Conservation (phyloP, 2,329 filamentous ascomycete genomes). For the Aspergillus sp. region DNA sequence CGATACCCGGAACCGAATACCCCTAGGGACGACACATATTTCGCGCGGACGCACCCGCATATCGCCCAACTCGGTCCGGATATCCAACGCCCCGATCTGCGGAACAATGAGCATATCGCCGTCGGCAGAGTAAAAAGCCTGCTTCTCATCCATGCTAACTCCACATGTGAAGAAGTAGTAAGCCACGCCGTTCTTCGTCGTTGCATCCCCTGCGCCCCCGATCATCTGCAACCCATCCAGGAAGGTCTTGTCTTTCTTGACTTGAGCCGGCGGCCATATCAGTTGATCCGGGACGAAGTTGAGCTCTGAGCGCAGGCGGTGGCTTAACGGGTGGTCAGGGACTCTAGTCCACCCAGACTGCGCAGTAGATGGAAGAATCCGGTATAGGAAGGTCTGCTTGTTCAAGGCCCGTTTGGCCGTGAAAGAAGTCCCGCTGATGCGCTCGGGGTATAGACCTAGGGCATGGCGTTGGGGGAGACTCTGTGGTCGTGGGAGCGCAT, state of each 20-base stretch:
- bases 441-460: slow-evolving; percentile 5
- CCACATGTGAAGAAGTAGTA: slow-evolving; percentile 8
- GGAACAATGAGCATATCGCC: slow-evolving; percentile 5
- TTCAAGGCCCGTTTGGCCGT: slow-evolving; percentile 6
- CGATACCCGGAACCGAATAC: slow-evolving; percentile 3
- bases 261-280: background rate
- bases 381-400: slow-evolving; percentile 7
- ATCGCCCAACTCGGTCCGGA: slow-evolving; percentile 4
- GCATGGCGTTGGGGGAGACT: slow-evolving; percentile 7
- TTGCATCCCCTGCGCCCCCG: slow-evolving; percentile 2
- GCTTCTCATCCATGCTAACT: slow-evolving; percentile 1
- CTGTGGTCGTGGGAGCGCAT: background rate
- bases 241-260: slow-evolving; percentile 3
- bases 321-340: slow-evolving; percentile 4
- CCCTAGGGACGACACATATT: slow-evolving; percentile 3
- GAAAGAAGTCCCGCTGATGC: slow-evolving; percentile 7
- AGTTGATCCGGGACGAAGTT: slow-evolving; percentile 4
- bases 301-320: background rate
- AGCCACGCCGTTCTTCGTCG: slow-evolving; percentile 2
- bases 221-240: slow-evolving; percentile 5
- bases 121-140: slow-evolving; percentile 7
- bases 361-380: slow-evolving; percentile 5
- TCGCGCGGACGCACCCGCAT: slow-evolving; percentile 3
- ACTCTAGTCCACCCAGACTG: slow-evolving; percentile 1
- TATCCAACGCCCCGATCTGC: slow-evolving; percentile 1